These are phyloP conservation scores for Dictyostelium purpureum DNA, from an alignment of 78 protist species.

Conservation along the genomic window DNA sequence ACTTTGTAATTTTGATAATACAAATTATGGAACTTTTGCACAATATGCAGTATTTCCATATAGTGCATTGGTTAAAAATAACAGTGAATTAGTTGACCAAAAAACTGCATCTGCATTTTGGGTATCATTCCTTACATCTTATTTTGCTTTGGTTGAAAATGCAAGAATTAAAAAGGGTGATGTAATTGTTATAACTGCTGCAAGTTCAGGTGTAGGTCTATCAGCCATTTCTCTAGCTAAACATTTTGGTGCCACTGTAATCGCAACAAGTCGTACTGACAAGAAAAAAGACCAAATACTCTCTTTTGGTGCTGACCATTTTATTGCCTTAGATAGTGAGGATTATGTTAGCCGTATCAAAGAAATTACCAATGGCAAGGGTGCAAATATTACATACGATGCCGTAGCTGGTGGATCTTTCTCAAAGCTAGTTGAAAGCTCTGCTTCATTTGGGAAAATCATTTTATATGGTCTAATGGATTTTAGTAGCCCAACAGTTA, in stretches of 20 bases:
- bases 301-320: conserved; percentile 10
- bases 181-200: conserved; percentile 18
- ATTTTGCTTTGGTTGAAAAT: conserved; percentile 1
- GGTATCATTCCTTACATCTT: background rate
- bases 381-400: conserved; percentile 9
- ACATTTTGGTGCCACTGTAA: conserved; percentile 13
- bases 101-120: background rate
- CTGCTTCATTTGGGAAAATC: background rate
- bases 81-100: background rate
- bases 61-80: too few relatives aligned
- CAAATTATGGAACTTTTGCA: background rate
- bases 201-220: background rate
- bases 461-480: conserved; percentile 4
- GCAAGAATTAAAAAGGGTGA: background rate
- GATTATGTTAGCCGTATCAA: background rate
- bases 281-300: background rate
- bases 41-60: background rate
- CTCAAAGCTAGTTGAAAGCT: background rate
- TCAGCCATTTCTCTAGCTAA: background rate
- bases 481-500: background rate
- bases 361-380: background rate
- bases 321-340: background rate
- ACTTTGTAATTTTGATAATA: too few relatives aligned
- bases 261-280: background rate
- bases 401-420: background rate